A percentile compares a stretch with the other conserved stretches of the same genome.
Conservation (phyloP, 2,329 filamentous ascomycete species). For the Aspergillus pseudoviridinutans region DNA sequence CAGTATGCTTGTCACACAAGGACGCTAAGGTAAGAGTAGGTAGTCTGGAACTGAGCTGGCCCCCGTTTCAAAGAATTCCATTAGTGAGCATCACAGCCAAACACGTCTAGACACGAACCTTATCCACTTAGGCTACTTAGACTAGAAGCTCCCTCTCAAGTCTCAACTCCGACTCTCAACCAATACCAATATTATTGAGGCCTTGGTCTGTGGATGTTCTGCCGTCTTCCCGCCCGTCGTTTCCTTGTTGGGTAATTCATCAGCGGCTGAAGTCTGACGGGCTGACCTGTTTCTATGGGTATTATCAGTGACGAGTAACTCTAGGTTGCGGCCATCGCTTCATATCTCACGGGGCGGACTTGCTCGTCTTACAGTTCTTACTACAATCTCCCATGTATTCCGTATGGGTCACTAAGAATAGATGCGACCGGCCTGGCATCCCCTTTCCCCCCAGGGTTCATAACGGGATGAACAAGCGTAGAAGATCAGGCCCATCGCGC, state of each 20-base stretch:
- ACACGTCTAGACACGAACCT: background rate
- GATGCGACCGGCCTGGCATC: background rate
- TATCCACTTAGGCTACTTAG: background rate
- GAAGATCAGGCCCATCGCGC: conserved; percentile 3
- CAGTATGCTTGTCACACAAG: background rate
- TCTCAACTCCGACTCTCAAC: background rate
- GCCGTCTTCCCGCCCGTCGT: background rate
- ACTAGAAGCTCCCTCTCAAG: no score
- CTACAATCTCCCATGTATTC: background rate
- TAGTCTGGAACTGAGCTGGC: background rate
- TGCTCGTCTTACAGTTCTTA: background rate
- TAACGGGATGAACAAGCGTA: conserved; percentile 11
- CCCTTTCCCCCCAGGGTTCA: background rate
- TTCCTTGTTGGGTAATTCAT: background rate
- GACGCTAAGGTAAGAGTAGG: background rate
- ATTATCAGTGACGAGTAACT: background rate
- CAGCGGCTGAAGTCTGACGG: background rate
- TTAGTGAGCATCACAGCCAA: background rate
- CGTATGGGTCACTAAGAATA: background rate
- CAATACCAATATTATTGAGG: background rate
- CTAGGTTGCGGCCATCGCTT: background rate
- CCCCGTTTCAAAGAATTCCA: background rate
- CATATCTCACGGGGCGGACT: conserved; percentile 1
- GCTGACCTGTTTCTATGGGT: background rate
- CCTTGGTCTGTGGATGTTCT: background rate